phyloP scores from a whole-genome alignment of 306 rosid genomes.

The Dryas drummondii region DNA sequence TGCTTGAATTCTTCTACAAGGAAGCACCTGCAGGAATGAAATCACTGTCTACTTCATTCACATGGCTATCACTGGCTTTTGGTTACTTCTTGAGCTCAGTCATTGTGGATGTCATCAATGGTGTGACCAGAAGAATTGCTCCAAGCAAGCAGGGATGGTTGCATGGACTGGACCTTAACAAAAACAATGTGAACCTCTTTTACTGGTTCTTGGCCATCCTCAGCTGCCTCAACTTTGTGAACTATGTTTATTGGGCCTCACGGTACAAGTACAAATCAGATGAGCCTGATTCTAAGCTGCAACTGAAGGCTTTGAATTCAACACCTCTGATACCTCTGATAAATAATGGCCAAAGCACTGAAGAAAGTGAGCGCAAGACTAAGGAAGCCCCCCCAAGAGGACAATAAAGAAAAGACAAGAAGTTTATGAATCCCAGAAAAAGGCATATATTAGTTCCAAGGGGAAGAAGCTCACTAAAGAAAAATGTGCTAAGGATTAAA shows the following conservation, averaged over 20 bases:
- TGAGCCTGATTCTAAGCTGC: conserved; percentile 16
- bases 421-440: conserved; percentile 5
- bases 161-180: conserved; percentile 52
- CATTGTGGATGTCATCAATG: conserved; percentile 59
- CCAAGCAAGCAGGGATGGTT: conserved; percentile 69
- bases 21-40: conserved; percentile 77
- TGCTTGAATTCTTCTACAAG: conserved; percentile 72
- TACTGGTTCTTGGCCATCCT: conserved; percentile 80
- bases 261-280: conserved; percentile 73
- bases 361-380: conserved; percentile 27
- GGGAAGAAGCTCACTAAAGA: conserved; percentile 3
- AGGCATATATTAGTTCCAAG: not conserved
- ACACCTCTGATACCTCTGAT: conserved; percentile 21
- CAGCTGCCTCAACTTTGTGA: conserved; percentile 62
- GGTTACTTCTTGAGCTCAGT: conserved; percentile 70
- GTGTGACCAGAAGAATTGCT: conserved; percentile 45
- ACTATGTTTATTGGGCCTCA: conserved; percentile 64
- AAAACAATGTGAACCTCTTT: conserved; percentile 57
- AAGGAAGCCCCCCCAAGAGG: conserved; percentile 32
- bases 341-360: conserved; percentile 20
- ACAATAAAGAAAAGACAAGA: conserved; percentile 31
- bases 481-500: not conserved
- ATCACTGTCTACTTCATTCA: conserved; percentile 71
- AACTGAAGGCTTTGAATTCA: not conserved
- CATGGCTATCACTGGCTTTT: conserved; percentile 62